Evolutionary conservation across 2,329 filamentous ascomycete species (phyloP).

Genomic region (Oidium heveae): DNA sequence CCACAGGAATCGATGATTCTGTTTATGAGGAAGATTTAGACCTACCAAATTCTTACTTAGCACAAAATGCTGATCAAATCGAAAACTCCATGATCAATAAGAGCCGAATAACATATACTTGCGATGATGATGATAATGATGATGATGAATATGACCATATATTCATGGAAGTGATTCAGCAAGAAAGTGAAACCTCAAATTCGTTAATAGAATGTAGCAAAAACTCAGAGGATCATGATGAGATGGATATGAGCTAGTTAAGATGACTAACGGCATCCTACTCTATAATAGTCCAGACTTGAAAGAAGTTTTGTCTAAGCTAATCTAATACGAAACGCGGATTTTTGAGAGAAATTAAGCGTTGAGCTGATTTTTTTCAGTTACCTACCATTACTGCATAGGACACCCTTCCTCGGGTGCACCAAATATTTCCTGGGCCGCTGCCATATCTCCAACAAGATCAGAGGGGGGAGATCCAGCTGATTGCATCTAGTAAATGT

Average conservation of each 20-base stretch:
- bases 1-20: background rate
- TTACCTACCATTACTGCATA: constrained; percentile 30
- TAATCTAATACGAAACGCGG: too few relatives aligned
- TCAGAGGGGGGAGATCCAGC: constrained; percentile 76
- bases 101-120: too few relatives aligned
- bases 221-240: background rate
- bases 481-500: constrained; percentile 61
- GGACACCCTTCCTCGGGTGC: constrained; percentile 36
- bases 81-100: too few relatives aligned
- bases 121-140: constrained; percentile 14
- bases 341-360: too few relatives aligned
- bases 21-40: background rate
- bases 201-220: background rate
- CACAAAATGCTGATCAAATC: background rate
- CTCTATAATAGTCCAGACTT: too few relatives aligned
- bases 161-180: constrained; percentile 31
- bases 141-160: constrained; percentile 36
- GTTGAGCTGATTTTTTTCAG: background rate
- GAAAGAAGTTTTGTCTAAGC: too few relatives aligned
- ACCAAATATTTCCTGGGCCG: constrained; percentile 46
- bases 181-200: background rate
- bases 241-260: constrained; percentile 1
- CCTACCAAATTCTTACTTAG: background rate
- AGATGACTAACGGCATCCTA: background rate
- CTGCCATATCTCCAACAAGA: constrained; percentile 70